phyloP scores from a whole-genome alignment of 1,284 basidiomycete genomes.

The Baeospora myosura region DNA sequence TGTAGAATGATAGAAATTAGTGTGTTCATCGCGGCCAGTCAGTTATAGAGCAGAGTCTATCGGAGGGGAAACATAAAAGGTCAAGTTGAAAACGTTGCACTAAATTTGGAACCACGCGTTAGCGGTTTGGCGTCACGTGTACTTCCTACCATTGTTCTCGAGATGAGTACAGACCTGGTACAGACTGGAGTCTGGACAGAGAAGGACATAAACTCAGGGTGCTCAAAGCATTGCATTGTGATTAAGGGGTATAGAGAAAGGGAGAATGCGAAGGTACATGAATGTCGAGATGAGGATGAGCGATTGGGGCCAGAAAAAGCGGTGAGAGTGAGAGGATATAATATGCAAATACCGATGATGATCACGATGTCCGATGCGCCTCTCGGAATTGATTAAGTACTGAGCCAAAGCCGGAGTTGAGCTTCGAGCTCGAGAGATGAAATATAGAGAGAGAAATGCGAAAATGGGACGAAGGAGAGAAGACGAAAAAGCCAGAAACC shows the following conservation, averaged over 20 bases:
- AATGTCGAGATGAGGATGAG: neutral
- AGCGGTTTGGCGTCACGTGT: neutral
- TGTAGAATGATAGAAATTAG: constrained; percentile 45
- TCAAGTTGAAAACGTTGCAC: neutral
- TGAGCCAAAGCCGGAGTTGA: neutral
- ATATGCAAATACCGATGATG: no score
- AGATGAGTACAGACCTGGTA: no score
- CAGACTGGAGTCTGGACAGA: no score
- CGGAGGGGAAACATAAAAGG: neutral
- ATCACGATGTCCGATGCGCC: no score
- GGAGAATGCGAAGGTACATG: neutral
- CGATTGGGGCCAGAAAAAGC: neutral
- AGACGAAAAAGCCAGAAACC: no score
- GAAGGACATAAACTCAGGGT: neutral
- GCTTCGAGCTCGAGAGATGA: neutral
- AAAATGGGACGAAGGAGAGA: no score
- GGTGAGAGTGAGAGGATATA: neutral
- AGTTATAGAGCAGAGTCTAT: neutral
- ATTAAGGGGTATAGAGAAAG: neutral
- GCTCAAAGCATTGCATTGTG: neutral
- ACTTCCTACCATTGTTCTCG: no score
- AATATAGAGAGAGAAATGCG: no score
- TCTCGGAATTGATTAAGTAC: no score
- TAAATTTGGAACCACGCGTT: neutral
- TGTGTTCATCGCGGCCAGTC: constrained; percentile 25